phyloP scores from a whole-genome alignment of 495 filamentous ascomycete species.

The Hypoxylon perforatum region DNA sequence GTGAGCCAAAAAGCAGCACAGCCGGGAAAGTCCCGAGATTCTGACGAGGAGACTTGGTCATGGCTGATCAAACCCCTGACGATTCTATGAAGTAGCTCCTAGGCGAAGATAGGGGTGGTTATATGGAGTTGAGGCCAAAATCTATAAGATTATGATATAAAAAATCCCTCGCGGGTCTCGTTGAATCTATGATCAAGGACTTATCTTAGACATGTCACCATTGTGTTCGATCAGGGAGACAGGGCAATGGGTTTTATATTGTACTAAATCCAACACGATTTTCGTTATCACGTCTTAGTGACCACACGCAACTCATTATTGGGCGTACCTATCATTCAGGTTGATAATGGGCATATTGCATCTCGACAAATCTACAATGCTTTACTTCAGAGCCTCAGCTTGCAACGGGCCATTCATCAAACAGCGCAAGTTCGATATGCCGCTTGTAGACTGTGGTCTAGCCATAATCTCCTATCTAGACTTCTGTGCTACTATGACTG shows the following conservation, averaged over 20 bases:
- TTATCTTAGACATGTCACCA: not conserved
- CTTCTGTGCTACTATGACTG: too few species aligned
- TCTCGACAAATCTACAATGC: too few species aligned
- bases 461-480: too few species aligned
- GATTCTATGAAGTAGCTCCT: too few species aligned
- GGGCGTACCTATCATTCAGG: not conserved
- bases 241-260: not conserved
- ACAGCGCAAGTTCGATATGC: too few species aligned
- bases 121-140: not conserved
- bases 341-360: not conserved
- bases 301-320: not conserved
- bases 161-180: not conserved
- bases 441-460: too few species aligned
- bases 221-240: not conserved
- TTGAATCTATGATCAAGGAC: not conserved
- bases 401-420: too few species aligned
- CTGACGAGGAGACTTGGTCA: conserved; percentile 11
- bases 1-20: conserved; percentile 49
- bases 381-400: not conserved
- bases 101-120: too few species aligned
- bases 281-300: not conserved
- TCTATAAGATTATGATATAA: not conserved
- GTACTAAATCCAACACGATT: not conserved
- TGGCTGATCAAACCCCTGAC: not conserved
- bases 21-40: conserved; percentile 5